phyloP scores from a whole-genome alignment of 305 asterid species.

The Coffea humblotiana region DNA sequence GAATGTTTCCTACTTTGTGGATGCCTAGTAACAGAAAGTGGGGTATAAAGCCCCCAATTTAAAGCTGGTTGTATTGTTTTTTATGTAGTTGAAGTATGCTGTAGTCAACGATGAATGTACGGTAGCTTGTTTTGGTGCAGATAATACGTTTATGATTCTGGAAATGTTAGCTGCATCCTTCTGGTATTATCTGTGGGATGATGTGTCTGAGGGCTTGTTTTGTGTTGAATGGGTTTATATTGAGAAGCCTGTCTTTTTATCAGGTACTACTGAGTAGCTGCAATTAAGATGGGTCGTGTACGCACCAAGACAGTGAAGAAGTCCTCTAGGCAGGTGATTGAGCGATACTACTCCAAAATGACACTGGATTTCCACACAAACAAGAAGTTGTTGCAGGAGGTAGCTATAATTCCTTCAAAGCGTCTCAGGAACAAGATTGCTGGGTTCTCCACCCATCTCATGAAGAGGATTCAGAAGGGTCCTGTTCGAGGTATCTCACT shows the following conservation, averaged over 20 bases:
- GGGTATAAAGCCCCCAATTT: not conserved
- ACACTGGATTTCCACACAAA: conserved; percentile 74
- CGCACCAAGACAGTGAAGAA: conserved; percentile 77
- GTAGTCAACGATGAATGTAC: not conserved
- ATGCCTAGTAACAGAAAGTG: not conserved
- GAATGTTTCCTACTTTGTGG: not conserved
- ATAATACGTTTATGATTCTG: not conserved
- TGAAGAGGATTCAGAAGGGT: conserved; percentile 74
- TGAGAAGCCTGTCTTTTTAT: not conserved
- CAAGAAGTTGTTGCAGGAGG: conserved; percentile 73
- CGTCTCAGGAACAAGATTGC: conserved; percentile 87
- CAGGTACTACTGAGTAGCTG: conserved; percentile 5
- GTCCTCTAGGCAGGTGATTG: conserved; percentile 69
- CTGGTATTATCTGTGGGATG: not conserved
- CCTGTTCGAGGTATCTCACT: conserved; percentile 79
- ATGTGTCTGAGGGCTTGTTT: not conserved
- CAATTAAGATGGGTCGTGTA: conserved; percentile 57
- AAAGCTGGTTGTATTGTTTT: not conserved
- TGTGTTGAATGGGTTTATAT: not conserved
- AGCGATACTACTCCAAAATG: conserved; percentile 69
- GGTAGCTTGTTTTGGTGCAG: not conserved
- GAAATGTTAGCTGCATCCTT: not conserved
- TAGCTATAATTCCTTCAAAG: conserved; percentile 73
- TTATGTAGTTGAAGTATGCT: not conserved
- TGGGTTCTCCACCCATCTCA: conserved; percentile 63